These are phyloP conservation scores for Phoma sp. DNA, from an alignment of 2,329 filamentous ascomycete genomes.

Conservation along the genomic window DNA sequence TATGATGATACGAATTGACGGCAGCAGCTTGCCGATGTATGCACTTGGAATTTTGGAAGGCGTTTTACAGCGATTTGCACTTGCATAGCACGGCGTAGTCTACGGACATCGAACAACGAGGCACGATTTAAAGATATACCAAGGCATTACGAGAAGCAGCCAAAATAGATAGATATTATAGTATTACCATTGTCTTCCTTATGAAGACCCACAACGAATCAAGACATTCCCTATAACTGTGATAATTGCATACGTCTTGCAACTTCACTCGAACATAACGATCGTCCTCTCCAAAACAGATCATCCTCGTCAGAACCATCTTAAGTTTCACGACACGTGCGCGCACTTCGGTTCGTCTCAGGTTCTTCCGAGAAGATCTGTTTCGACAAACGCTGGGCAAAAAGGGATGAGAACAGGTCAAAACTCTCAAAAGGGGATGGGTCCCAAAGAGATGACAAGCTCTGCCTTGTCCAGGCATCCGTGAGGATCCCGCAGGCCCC, in stretches of 20 bases:
- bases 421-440: neutral
- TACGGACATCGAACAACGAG: neutral
- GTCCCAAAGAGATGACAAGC: neutral
- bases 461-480: neutral
- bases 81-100: slow-evolving; percentile 9
- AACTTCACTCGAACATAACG: neutral
- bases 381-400: neutral
- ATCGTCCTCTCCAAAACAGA: slow-evolving; percentile 1
- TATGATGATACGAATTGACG: slow-evolving; percentile 2
- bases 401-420: neutral
- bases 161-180: slow-evolving; percentile 12
- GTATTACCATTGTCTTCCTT: slow-evolving; percentile 1
- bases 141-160: slow-evolving; percentile 2
- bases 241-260: too few species aligned
- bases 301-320: neutral
- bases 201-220: slow-evolving; percentile 2
- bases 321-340: slow-evolving; percentile 2
- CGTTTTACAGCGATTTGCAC: slow-evolving; percentile 9
- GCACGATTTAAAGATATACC: slow-evolving; percentile 15
- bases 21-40: neutral
- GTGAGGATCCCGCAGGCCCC: neutral
- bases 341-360: slow-evolving; percentile 2
- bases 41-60: neutral
- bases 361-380: neutral
- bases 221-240: neutral